Evolutionary conservation across 305 asterid genomes (phyloP).

Genomic region (Withania somnifera): DNA sequence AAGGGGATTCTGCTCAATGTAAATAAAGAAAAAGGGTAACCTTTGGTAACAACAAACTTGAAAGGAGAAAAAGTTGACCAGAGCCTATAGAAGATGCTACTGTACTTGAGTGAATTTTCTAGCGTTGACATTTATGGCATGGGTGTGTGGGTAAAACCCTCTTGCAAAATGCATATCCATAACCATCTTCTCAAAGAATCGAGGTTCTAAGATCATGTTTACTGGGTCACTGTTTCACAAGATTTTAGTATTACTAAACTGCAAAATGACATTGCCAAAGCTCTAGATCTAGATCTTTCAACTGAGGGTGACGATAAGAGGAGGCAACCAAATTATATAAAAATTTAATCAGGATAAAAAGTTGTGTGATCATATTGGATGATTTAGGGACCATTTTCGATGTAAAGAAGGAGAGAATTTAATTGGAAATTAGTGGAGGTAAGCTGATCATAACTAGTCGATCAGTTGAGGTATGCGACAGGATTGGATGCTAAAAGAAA

Average conservation of each 20-base stretch:
- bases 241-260: conserved; percentile 7
- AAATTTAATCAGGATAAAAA: background rate
- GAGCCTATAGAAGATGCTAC: background rate
- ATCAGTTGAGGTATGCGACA: conserved; percentile 12
- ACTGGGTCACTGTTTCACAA: conserved; percentile 9
- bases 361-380: background rate
- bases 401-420: background rate
- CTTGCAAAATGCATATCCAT: conserved; percentile 2
- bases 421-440: background rate
- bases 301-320: background rate
- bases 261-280: background rate
- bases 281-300: background rate
- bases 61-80: background rate
- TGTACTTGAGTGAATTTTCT: background rate
- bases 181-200: conserved; percentile 1
- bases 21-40: background rate
- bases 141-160: background rate
- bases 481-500: conserved; percentile 13
- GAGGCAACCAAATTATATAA: background rate
- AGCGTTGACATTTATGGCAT: background rate
- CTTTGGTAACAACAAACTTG: background rate
- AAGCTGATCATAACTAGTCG: conserved; percentile 13
- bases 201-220: background rate
- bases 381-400: background rate
- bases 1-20: background rate